Conservation (phyloP, 139 green algal species). For the Chlamydomonas incerta region DNA sequence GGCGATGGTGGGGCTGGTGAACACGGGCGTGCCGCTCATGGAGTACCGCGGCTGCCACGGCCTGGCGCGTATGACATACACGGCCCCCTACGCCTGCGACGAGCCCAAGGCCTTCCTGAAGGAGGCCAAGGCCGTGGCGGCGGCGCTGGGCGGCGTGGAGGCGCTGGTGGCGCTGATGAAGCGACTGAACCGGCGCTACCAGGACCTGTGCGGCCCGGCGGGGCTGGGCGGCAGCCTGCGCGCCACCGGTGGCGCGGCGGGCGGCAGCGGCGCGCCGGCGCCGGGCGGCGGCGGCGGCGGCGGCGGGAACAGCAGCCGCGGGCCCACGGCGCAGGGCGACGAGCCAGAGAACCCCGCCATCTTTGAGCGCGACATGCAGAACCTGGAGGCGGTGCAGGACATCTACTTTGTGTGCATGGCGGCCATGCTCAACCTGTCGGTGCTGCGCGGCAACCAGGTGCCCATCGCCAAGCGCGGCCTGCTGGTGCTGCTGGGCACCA, state of each 20-base stretch:
- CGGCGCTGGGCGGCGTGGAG: slow-evolving; percentile 62
- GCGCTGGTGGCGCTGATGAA: slow-evolving; percentile 69
- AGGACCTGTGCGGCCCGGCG: slow-evolving; percentile 4
- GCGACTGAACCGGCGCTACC: slow-evolving; percentile 44
- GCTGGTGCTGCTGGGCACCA: slow-evolving; percentile 69
- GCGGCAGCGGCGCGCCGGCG: background rate
- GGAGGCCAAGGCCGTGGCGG: slow-evolving; percentile 65
- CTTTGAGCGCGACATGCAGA: slow-evolving; percentile 70
- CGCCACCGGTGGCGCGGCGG: background rate
- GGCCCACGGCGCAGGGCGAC: too few species aligned
- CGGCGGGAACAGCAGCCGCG: background rate
- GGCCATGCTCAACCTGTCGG: slow-evolving; percentile 77
- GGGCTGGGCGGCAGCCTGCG: background rate
- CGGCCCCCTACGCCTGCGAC: slow-evolving; percentile 56
- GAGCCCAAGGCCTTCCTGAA: slow-evolving; percentile 46
- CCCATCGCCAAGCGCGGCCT: slow-evolving; percentile 71
- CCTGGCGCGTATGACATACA: slow-evolving; percentile 65
- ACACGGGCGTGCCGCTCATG: slow-evolving; percentile 65
- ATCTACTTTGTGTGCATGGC: slow-evolving; percentile 63
- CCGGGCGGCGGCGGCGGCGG: background rate
- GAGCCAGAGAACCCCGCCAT: slow-evolving; percentile 36
- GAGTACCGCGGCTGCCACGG: slow-evolving; percentile 74
- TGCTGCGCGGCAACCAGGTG: slow-evolving; percentile 66
- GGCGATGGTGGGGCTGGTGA: slow-evolving; percentile 58
- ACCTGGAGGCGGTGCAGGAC: slow-evolving; percentile 69